A percentile compares a stretch with the other conserved stretches of the same genome.
phyloP scores from a whole-genome alignment of 768 basidiomycete genomes.

The Galerina sulciceps region DNA sequence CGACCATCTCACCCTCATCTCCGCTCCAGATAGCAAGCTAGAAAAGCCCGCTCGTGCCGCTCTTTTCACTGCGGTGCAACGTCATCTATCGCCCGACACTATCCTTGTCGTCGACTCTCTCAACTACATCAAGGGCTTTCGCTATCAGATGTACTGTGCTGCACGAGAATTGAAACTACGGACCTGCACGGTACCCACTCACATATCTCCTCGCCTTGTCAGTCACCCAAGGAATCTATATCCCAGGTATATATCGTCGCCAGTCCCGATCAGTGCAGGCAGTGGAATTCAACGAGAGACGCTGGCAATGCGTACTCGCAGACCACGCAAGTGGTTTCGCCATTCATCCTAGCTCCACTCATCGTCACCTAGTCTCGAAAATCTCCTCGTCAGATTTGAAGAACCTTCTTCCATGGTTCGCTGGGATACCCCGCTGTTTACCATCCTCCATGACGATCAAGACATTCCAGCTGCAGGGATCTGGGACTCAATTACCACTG shows the following conservation, averaged over 20 bases:
- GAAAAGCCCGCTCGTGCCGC: slow-evolving; percentile 91
- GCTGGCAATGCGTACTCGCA: slow-evolving; percentile 57
- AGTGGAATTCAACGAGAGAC: slow-evolving; percentile 68
- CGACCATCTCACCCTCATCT: background rate
- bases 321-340: slow-evolving; percentile 65
- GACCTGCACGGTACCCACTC: slow-evolving; percentile 77
- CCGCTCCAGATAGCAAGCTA: slow-evolving; percentile 61
- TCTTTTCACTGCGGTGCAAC: slow-evolving; percentile 81
- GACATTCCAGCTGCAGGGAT: slow-evolving; percentile 69
- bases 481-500: slow-evolving; percentile 81
- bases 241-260: slow-evolving; percentile 76
- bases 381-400: slow-evolving; percentile 87
- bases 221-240: background rate
- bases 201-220: background rate
- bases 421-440: slow-evolving; percentile 97
- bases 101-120: slow-evolving; percentile 89
- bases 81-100: slow-evolving; percentile 70
- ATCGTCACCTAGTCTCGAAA: slow-evolving; percentile 65
- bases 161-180: slow-evolving; percentile 87
- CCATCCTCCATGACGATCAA: slow-evolving; percentile 75
- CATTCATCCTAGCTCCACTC: background rate
- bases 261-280: slow-evolving; percentile 72
- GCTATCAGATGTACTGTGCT: slow-evolving; percentile 98
- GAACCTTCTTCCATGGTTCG: slow-evolving; percentile 98
- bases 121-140: slow-evolving; percentile 98